Conservation (phyloP, 1,284 basidiomycete genomes). For the Hemileia vastatrix region DNA sequence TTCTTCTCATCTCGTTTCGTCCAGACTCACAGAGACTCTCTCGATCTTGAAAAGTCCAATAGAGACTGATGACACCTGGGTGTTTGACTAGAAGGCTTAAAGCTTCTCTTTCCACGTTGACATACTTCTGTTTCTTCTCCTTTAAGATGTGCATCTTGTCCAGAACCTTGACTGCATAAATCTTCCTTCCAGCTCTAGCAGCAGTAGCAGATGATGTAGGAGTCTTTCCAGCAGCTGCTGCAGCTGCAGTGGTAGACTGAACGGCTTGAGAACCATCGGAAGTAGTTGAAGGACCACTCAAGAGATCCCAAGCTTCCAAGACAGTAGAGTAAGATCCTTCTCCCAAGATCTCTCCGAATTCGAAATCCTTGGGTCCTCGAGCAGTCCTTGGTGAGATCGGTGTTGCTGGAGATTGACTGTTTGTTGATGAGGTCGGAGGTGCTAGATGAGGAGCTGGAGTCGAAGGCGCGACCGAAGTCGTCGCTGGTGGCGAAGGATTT, state of each 20-base stretch:
- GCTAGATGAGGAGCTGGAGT: not conserved
- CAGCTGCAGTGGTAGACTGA: not conserved
- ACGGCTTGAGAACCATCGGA: not conserved
- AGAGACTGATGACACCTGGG: slow-evolving; percentile 40
- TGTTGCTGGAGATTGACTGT: not conserved
- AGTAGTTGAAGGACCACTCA: too few species aligned
- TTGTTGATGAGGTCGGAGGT: not conserved
- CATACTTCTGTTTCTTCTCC: slow-evolving; percentile 44
- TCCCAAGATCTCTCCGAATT: slow-evolving; percentile 41
- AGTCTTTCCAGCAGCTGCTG: not conserved
- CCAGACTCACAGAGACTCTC: too few species aligned
- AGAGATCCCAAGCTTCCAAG: slow-evolving; percentile 40
- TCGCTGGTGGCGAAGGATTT: not conserved
- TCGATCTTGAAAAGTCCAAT: slow-evolving; percentile 42
- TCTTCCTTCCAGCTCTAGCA: too few species aligned
- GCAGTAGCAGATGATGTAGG: not conserved
- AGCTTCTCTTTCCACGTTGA: slow-evolving; percentile 41
- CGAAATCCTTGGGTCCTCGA: slow-evolving; percentile 36
- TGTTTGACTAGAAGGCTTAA: slow-evolving; percentile 37
- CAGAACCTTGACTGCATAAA: slow-evolving; percentile 41
- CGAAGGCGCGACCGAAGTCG: not conserved
- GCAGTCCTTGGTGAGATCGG: slow-evolving; percentile 16
- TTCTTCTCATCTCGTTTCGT: too few species aligned
- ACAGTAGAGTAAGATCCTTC: slow-evolving; percentile 44
- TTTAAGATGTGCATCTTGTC: slow-evolving; percentile 44